phyloP scores from a whole-genome alignment of 176 grass and related monocot species.

The Aegilops bicornis region DNA sequence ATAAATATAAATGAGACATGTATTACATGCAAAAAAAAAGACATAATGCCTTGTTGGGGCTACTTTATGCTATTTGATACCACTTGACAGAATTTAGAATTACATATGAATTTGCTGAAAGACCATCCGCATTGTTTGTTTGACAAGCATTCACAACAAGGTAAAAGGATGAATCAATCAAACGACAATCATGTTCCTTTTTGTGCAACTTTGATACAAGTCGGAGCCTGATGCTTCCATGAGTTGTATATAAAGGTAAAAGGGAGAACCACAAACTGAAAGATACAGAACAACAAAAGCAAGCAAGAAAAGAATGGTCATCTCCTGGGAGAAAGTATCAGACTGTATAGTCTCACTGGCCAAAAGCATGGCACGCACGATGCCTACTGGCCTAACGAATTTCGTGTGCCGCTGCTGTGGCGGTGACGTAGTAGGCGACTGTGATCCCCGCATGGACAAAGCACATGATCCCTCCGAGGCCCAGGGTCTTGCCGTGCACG shows the following conservation, averaged over 20 bases:
- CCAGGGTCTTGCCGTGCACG: constrained; percentile 64
- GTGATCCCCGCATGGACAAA: constrained; percentile 73
- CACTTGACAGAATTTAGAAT: neutral
- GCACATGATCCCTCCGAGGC: constrained; percentile 75
- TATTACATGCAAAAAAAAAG: too few relatives aligned
- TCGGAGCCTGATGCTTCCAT: constrained; percentile 13
- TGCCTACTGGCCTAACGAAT: neutral
- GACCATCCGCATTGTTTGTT: neutral
- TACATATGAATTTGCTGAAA: neutral
- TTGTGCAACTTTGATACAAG: constrained; percentile 8
- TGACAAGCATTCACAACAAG: neutral
- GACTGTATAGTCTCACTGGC: neutral
- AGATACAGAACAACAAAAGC: neutral
- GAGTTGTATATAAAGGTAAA: neutral
- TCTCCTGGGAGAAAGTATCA: constrained; percentile 25
- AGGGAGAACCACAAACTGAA: constrained; percentile 16
- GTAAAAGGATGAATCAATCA: neutral
- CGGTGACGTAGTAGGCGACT: constrained; percentile 70
- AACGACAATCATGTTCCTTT: constrained; percentile 5
- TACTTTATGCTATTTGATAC: neutral
- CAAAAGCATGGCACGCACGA: neutral
- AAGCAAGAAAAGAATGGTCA: constrained; percentile 33
- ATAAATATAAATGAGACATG: too few relatives aligned
- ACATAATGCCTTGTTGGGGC: too few relatives aligned
- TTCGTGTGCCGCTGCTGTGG: constrained; percentile 33